Evolutionary conservation across 352 stramenopile genomes (phyloP), one percentile per base, ranked within the genome.

Genomic region (Phytophthora sp.): DNA sequence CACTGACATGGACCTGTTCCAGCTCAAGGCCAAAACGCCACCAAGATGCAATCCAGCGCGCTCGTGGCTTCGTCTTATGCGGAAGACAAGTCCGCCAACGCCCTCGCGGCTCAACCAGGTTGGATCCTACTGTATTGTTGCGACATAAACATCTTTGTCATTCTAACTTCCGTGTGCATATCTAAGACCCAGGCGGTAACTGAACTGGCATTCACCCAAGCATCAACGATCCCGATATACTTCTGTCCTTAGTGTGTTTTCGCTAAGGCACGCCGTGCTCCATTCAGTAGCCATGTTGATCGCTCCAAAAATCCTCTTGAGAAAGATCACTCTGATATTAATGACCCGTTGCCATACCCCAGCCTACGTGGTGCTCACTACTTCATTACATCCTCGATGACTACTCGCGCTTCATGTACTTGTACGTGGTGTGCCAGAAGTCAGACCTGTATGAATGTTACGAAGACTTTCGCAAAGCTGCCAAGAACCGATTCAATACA

Each of bases 91-190:
- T 23, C 44, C 33, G 16, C 56, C 31, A 51, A 50, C 5, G 44
- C 57, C 45, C 24, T 64, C 6, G 57, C 51, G 45, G 24, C 33
- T 27, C 24, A 52, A 51, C 12, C 35, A 64, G 45, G 44, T 57
- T 64, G 57, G 45, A 52, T n/a, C 18, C 46, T 16, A 31, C 3
- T 63, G 42, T 31, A 2, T 56, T 63, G 31, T 15, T 56, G 16
- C 56, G 55, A 21, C 31, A 63, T 11, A 50, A 63, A 56, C 23
- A 33, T 42, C 30, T 63, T 9, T 21, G 55, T 20, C 55, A 63
- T 50, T 29, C 31, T 63, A 63, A 50, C 42, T 63, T 63, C 27
- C 23, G 42, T 63, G 20, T 38, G 41, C 30, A 63, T 63, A 21
- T 54, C 30, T 47, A 63, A 16, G 31, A 49, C 21, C 41, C 55